These are phyloP conservation scores for Metarhizium humberi DNA, from an alignment of 2,329 filamentous ascomycete species.

Conservation along the genomic window DNA sequence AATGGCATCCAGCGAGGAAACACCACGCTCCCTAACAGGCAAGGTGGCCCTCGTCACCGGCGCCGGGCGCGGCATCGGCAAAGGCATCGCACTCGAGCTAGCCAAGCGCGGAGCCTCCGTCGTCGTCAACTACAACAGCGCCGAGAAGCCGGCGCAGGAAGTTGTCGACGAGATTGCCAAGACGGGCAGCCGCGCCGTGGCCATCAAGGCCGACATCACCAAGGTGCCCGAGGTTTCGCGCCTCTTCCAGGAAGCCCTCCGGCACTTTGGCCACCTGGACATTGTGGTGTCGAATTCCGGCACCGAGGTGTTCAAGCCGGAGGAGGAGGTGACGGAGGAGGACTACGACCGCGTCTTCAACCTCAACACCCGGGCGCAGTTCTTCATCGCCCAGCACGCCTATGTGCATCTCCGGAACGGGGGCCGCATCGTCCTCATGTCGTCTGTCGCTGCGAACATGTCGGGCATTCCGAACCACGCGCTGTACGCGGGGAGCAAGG, in stretches of 20 bases:
- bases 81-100: conserved; percentile 48
- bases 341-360: conserved; percentile 64
- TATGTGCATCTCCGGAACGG: conserved; percentile 60
- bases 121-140: conserved; percentile 51
- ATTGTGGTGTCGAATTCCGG: conserved; percentile 65
- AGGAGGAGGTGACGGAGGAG: conserved; percentile 59
- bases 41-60: conserved; percentile 27
- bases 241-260: conserved; percentile 54
- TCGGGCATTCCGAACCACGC: conserved; percentile 62
- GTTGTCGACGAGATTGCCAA: conserved; percentile 44
- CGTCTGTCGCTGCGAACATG: conserved; percentile 57
- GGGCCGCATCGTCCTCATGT: conserved; percentile 65
- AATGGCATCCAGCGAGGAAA: background rate
- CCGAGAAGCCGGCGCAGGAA: conserved; percentile 45
- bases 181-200: conserved; percentile 50
- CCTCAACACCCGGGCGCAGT: conserved; percentile 60
- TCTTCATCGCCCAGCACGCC: conserved; percentile 63
- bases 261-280: conserved; percentile 57
- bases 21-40: conserved; percentile 15
- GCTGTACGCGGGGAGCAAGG: conserved; percentile 68
- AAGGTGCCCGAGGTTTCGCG: conserved; percentile 52
- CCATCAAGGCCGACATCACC: conserved; percentile 60
- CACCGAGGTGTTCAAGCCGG: conserved; percentile 58
- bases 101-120: conserved; percentile 47
- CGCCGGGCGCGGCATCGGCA: conserved; percentile 47